These are phyloP conservation scores for Rickenella mellea DNA, from an alignment of 768 basidiomycete species.

Conservation along the genomic window DNA sequence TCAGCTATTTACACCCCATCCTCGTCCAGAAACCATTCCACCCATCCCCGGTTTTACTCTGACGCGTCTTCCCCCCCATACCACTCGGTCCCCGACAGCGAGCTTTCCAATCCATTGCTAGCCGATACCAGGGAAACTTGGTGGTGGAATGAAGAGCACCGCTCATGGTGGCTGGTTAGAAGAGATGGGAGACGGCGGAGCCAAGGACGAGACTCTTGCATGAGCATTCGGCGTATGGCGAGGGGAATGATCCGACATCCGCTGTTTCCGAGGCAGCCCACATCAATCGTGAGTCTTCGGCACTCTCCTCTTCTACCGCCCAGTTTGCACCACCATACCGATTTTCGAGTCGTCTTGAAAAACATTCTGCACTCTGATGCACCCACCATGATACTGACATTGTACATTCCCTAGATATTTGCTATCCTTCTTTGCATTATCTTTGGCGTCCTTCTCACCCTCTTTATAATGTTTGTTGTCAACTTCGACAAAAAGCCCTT, in stretches of 20 bases:
- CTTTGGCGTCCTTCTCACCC: conserved; percentile 76
- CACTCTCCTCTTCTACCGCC: too few relatives aligned
- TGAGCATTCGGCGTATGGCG: conserved; percentile 40
- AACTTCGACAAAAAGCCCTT: conserved; percentile 94
- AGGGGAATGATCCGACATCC: conserved; percentile 58
- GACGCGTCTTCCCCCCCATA: conserved; percentile 41
- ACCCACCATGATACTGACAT: conserved; percentile 9
- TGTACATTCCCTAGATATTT: conserved; percentile 40
- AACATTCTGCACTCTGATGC: background rate
- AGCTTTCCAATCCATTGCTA: conserved; percentile 39
- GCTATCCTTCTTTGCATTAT: conserved; percentile 67
- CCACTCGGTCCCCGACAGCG: conserved; percentile 54
- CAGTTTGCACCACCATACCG: too few relatives aligned
- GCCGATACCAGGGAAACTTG: conserved; percentile 21
- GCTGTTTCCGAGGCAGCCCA: conserved; percentile 69
- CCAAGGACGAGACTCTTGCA: conserved; percentile 35
- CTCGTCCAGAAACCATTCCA: too few relatives aligned
- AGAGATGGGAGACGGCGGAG: conserved; percentile 33
- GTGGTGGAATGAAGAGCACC: conserved; percentile 36
- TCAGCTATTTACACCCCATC: too few relatives aligned
- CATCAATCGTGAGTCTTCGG: conserved; percentile 68
- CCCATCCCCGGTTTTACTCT: conserved; percentile 44
- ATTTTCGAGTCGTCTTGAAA: too few relatives aligned
- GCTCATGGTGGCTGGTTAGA: conserved; percentile 46
- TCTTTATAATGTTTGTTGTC: conserved; percentile 82